Evolutionary conservation across 2,329 filamentous ascomycete genomes (phyloP), one percentile per base, ranked within the genome.

Genomic region (Phialophora tarda): DNA sequence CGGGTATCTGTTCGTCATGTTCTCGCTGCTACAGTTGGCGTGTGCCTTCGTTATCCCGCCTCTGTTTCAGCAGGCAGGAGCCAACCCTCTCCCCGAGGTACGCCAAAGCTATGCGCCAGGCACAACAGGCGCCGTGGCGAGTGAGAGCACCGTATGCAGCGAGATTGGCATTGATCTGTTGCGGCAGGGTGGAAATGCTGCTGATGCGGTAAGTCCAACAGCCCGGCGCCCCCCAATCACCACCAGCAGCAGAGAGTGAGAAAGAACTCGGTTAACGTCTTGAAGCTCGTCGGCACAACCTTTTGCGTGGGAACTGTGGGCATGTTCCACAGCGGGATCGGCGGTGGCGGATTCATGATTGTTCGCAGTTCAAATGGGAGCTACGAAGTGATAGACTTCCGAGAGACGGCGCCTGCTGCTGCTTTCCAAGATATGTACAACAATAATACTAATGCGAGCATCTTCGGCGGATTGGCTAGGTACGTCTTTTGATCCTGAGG

Each of bases 271-370:
- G 4, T 6, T 65, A 41, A 69, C 47, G 38, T 28, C 26, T 26
- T 59, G 23, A 41, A 85, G 83, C 78, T 92, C 68, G 88, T 93
- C 23, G 90, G 88, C 32, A 91, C 90, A 0, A 87, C 88, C 7
- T 85, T 93, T 59, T 94, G 91, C 69, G 85, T 93, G 44, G 91
- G 91, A 5, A 89, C 91, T 6, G 84, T 91, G 53, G 89, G 83
- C 63, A 91, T 91, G 87, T 91, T 92, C 72, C 91, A 93, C 76
- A 83, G 80, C 48, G 93, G 94, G 17, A 90, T 97, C 66, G 93
- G 91, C 23, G 94, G 94, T 6, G 94, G 94, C 48, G 94, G 94
- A 1, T 98, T 98, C 79, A 91, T 93, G 84, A 83, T 97, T 4
- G 86, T 97, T 4, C 88, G 91, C 56, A 84, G 87, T 38, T 80